Base-by-base conservation (phyloP, 2,329 filamentous ascomycete species). In the Niveomyces coronatus region DNA sequence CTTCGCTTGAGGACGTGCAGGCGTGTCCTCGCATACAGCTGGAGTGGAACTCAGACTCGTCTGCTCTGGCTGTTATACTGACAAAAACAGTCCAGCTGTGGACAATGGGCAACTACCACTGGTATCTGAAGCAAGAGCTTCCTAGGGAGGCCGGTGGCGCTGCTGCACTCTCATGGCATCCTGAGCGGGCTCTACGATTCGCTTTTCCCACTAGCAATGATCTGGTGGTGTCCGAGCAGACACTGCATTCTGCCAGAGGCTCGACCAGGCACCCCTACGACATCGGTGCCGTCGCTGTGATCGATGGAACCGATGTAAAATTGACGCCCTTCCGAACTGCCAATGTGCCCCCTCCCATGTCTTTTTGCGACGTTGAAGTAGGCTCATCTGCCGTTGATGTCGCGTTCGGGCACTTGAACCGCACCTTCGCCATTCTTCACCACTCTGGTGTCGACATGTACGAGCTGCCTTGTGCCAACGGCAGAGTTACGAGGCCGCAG, bases 101-200 rank as follows among this genome's bases (percentile, higher is more conserved):
- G 91, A 94, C 87, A 1, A 94, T 82, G 71, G 84, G 86, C 15
- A 98, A 98, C 57, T 98, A 98, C 49, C 85, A 96, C 55, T 98
- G 91, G 75, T 96, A 96, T 57, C 68, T 98, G 13, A 98, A 98
- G 63, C 87, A 94, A 56, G 87, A 95, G 54, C 68, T 95, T 6
- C 61, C 64, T 6, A 62, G 70, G 6, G 49, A 56, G 19, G 7
- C 15, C 7, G 51, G 49, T 10, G 47, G 50, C 4, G 50, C 58
- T 27, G 36, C 52, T 32, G 49, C 54, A 27, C 46, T 76, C n/a
- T 55, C 65, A 1, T 98, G 91, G 91, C 86, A 98, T 56, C 76
- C 85, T 1, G 91, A 96, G 54, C 87, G 83, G 55, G 65, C 87
- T 4, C 64, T 95, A 23, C 74, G 76, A 11, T 68, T 91, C 34